Percentiles rank a stretch among this genome's conserved stretches.
These are phyloP conservation scores for Gastrodia elata DNA, from an alignment of 106 monocot species.

Conservation along the genomic window DNA sequence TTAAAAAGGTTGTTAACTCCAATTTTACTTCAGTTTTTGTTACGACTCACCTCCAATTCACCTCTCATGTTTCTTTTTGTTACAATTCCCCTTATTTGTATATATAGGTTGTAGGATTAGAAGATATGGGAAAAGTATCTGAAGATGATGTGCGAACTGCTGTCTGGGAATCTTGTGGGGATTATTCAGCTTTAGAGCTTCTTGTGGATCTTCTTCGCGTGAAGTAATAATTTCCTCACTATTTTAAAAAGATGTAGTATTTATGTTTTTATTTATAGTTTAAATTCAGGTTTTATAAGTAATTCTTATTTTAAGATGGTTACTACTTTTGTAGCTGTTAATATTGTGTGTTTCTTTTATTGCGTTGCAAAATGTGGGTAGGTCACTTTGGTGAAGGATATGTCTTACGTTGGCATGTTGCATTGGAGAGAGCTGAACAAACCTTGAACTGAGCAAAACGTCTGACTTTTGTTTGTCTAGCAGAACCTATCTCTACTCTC, in stretches of 20 bases:
- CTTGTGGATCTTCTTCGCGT: slow-evolving; percentile 85
- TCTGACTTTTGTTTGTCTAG: no score
- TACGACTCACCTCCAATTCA: not conserved
- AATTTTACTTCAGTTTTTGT: not conserved
- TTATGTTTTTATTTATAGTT: not conserved
- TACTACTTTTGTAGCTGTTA: not conserved
- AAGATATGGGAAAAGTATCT: slow-evolving; percentile 31
- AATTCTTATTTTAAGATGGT: not conserved
- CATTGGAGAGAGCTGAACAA: no score
- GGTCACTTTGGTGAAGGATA: no score
- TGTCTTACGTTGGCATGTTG: no score
- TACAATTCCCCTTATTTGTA: not conserved
- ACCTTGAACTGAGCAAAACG: no score
- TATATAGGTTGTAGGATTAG: slow-evolving; percentile 40
- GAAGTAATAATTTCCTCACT: slow-evolving; percentile 39
- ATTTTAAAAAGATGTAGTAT: not conserved
- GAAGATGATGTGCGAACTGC: slow-evolving; percentile 68
- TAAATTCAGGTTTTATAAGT: not conserved
- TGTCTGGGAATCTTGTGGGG: slow-evolving; percentile 91
- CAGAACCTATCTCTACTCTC: no score
- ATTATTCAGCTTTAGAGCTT: slow-evolving; percentile 73
- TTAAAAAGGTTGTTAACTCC: not conserved
- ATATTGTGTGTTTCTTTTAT: no score
- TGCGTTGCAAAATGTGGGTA: no score
- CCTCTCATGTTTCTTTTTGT: not conserved